Base-by-base conservation (phyloP, 805 yeast genomes). In the Sugiyamaella lignohabitans region DNA sequence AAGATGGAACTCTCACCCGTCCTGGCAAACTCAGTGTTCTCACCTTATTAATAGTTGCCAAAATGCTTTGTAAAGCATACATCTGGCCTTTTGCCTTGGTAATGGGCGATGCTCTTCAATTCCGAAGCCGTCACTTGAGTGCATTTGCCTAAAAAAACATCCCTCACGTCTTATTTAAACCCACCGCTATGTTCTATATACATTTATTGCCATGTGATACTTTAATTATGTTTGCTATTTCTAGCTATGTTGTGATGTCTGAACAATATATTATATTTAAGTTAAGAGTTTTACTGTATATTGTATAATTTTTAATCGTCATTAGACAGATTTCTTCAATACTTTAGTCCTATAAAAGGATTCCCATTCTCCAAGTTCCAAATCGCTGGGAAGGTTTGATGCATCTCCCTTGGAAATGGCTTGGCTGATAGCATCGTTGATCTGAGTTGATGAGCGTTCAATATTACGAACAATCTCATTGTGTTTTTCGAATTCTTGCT, bases 401-500 rank as follows among this genome's bases (percentile, higher is more conserved):
- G 8, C 21, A 14, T 44, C 47, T 11, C 50, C 52, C 5, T 24
- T 37, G 14, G 21, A 27, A 14, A 42, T 37, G 2, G 46, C 45
- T 2, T 29, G 35, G 16, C 35, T 38, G 19, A 56, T 53, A 18
- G 46, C 48, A n/a, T 36, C 42, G 18, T 56, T 45, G 20, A 55
- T 56, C 43, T 53, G 52, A 4, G 64, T 56, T 5, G 69, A 58
- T 2, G 72, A 61, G 38, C 68, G 62, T 19, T 65, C 53, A 2
- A 71, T 64, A 40, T 51, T 54, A n/a, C 65, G 52, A 30, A 53
- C 54, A 14, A 60, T 47, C 50, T 79, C 84, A 47, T 74, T 72
- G 45, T 71, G 71, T 48, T 72, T 74, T 55, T 81, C 87, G 20
- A 75, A 62, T 48, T 80, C 87, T 59, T 82, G 86, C 45, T 80